Evolutionary conservation across 2,329 filamentous ascomycete genomes (phyloP).

Genomic region (Fusarium praegraminearum): DNA sequence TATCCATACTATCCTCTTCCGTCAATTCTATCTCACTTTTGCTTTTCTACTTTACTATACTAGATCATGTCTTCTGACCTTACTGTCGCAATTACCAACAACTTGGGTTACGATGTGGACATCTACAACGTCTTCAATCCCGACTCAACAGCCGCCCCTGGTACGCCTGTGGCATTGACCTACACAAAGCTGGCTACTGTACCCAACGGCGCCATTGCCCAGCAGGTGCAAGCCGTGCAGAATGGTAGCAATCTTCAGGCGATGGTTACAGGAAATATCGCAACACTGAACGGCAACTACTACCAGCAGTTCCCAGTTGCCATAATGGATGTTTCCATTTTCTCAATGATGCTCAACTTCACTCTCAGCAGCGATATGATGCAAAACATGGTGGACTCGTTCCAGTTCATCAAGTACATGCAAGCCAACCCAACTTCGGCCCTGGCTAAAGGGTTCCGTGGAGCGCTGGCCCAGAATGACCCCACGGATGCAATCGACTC

Average conservation of each 20-base stretch:
- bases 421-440: background rate
- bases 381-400: constrained; percentile 6
- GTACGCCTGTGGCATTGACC: no score
- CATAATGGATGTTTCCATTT: fast-evolving
- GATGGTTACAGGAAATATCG: constrained; percentile 5
- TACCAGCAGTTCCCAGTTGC: background rate
- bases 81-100: no score
- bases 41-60: no score
- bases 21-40: no score
- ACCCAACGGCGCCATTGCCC: background rate
- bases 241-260: constrained; percentile 1
- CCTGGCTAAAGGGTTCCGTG: background rate
- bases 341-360: background rate
- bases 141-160: no score
- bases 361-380: background rate
- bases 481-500: background rate
- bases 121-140: no score
- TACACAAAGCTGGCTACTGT: background rate
- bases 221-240: background rate
- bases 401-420: constrained; percentile 14
- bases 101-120: no score
- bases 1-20: no score
- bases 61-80: no score
- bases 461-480: background rate
- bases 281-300: background rate